phyloP scores from a whole-genome alignment of 805 yeast genomes.

The Starmerella roubikii region DNA sequence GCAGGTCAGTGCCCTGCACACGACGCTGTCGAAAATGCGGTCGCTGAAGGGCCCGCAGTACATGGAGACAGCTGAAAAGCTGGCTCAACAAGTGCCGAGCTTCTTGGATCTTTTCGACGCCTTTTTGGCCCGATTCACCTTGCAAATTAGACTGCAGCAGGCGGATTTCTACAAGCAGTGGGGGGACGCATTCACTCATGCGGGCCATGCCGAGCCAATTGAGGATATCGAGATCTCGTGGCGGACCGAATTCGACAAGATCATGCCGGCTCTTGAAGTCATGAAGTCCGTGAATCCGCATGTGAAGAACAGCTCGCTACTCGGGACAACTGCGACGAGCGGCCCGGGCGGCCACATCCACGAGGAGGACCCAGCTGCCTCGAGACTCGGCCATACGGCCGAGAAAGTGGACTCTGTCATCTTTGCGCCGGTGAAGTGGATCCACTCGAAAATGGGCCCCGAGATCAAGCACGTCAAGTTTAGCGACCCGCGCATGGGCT shows the following conservation, averaged over 20 bases:
- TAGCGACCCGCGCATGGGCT: slow-evolving; percentile 14
- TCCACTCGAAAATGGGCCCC: slow-evolving; percentile 6
- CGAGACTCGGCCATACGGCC: neutral
- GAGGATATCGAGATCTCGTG: slow-evolving; percentile 5
- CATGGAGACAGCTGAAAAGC: neutral
- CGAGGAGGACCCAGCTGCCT: neutral
- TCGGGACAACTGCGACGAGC: neutral
- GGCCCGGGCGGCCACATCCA: neutral
- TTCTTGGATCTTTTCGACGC: slow-evolving; percentile 16
- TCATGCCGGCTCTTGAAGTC: slow-evolving; percentile 20
- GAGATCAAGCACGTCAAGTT: slow-evolving; percentile 10
- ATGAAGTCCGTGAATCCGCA: slow-evolving; percentile 13
- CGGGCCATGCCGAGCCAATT: slow-evolving; percentile 16
- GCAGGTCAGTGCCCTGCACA: slow-evolving; percentile 8
- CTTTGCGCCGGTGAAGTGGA: slow-evolving; percentile 9
- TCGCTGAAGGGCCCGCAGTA: slow-evolving; percentile 10
- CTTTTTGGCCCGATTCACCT: slow-evolving; percentile 13
- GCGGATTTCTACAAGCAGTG: slow-evolving; percentile 18
- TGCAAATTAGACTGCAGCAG: slow-evolving; percentile 13
- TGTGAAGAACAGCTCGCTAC: neutral
- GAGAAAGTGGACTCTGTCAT: slow-evolving; percentile 6
- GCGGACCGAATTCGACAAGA: slow-evolving; percentile 13
- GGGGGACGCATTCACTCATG: slow-evolving; percentile 20
- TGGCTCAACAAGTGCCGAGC: slow-evolving; percentile 9
- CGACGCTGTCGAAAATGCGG: slow-evolving; percentile 3